Evolutionary conservation across 371 early-diverging fungal genomes (phyloP).

Genomic region (Capniomyces stellatus): DNA sequence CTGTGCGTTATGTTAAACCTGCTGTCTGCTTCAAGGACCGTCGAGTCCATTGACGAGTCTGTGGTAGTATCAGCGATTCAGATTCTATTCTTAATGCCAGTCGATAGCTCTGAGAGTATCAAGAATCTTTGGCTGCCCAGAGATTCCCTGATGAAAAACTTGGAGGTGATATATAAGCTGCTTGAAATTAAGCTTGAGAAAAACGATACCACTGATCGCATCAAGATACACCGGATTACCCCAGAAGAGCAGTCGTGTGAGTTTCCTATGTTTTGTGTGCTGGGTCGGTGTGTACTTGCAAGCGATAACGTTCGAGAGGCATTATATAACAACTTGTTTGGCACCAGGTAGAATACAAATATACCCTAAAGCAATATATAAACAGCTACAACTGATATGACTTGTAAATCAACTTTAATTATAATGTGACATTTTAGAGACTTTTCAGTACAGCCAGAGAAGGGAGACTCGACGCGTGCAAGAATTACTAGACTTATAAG

Average conservation of each 20-base stretch:
- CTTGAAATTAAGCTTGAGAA: conserved; percentile 1
- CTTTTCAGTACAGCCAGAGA: conserved; percentile 49
- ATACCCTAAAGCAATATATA: too few relatives aligned
- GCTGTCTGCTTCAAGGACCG: too few relatives aligned
- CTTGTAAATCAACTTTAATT: too few relatives aligned
- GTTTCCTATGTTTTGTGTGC: conserved; percentile 10
- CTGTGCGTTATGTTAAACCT: too few relatives aligned
- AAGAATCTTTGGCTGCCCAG: conserved; percentile 9
- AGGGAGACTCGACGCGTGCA: conserved; percentile 40
- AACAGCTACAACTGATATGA: too few relatives aligned
- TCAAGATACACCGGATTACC: not conserved
- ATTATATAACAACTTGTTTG: conserved; percentile 7
- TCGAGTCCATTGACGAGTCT: conserved; percentile 7
- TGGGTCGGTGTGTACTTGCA: conserved; percentile 13
- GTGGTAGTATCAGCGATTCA: conserved; percentile 6
- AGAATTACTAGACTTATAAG: conserved; percentile 59
- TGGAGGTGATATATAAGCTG: conserved; percentile 4
- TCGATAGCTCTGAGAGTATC: conserved; percentile 2
- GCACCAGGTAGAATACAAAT: not conserved
- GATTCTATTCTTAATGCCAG: conserved; percentile 13
- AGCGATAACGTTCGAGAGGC: conserved; percentile 7
- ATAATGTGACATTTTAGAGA: too few relatives aligned
- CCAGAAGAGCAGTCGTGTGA: conserved; percentile 6
- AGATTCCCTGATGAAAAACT: conserved; percentile 1
- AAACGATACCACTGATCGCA: not conserved